Conservation (phyloP, 2,329 filamentous ascomycete genomes). For the Thielaviopsis ethacetica region DNA sequence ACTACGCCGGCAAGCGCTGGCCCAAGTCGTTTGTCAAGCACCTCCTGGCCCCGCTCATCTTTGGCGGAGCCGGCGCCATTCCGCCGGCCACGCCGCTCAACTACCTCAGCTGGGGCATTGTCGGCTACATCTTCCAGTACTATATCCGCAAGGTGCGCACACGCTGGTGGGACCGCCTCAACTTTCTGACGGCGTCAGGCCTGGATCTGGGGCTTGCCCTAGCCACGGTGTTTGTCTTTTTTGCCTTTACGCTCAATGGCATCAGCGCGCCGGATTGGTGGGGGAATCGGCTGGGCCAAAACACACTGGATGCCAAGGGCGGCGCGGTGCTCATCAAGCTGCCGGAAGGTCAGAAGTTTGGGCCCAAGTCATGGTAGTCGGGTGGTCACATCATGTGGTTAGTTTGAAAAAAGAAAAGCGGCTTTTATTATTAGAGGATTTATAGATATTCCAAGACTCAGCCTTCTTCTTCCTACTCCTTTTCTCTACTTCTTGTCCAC, state of each 20-base stretch:
- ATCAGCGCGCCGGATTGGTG: constrained; percentile 51
- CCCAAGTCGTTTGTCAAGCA: constrained; percentile 33
- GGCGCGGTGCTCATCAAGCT: constrained; percentile 41
- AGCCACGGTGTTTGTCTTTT: constrained; percentile 52
- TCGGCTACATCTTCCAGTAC: constrained; percentile 56
- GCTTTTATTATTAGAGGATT: background rate
- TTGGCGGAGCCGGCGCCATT: constrained; percentile 41
- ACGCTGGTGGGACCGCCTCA: constrained; percentile 58
- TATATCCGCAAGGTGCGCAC: constrained; percentile 46
- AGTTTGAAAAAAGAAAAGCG: background rate
- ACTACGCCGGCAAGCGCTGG: constrained; percentile 31
- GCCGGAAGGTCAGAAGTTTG: constrained; percentile 40
- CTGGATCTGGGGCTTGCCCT: constrained; percentile 54
- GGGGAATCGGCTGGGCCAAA: constrained; percentile 42
- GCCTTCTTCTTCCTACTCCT: background rate
- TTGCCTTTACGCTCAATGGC: constrained; percentile 48
- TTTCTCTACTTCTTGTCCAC: background rate
- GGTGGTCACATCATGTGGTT: background rate
- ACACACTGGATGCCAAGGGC: constrained; percentile 45
- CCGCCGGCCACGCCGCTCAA: constrained; percentile 56
- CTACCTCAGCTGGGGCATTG: constrained; percentile 57
- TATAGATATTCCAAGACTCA: background rate
- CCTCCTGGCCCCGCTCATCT: constrained; percentile 46
- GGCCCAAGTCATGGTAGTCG: constrained; percentile 36
- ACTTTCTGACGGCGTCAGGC: constrained; percentile 54